Base-by-base conservation (phyloP, 2,329 filamentous ascomycete species). In the Lachnellula cervina region DNA sequence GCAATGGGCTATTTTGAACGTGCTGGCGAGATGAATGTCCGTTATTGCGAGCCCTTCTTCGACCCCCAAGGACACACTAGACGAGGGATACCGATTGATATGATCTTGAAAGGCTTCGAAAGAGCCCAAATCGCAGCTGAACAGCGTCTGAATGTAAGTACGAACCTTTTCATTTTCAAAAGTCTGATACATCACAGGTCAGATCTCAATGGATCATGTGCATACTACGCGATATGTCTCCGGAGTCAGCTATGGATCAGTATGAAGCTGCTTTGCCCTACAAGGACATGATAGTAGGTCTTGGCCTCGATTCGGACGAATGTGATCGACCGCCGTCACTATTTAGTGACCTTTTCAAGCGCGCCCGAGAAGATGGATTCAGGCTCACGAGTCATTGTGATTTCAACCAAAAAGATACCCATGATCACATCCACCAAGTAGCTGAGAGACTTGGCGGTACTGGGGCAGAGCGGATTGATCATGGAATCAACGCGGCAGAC, bases 41-140 rank as follows among this genome's bases (percentile, higher is more conserved):
- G 80, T 49, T 88, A 91, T 66, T 84, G 84, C 28, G 88, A 91
- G 69, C 78, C 89, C 61, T 91, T 90, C 73, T 90, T 91, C 72
- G 88, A 91, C 68, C 86, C 87, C 1, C 88, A 91, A 70, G 86
- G 83, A 1, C 88, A 91, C 71, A 78, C 81, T 5, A 73, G 73
- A 19, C 79, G 87, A 17, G 84, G 84, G 5, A 72, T 91, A 3
- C 61, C 75, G 3, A 84, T 87, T 64, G 73, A 79, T 21, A 83
- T 80, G 2, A 77, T 90, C 21, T 76, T 90, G 17, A 69, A 69
- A 2, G 88, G 87, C 0, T 84, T 89, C 64, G 73, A 72, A 0
- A 74, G 76, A 2, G 88, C 86, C 1, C 79, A 83, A 62, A 64
- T 71, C 51, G 77, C 80, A 23, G 87, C 87, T 1, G 74, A 81